Evolutionary conservation across 139 green algal species (phyloP).

Genomic region (Picochlorum sp.): DNA sequence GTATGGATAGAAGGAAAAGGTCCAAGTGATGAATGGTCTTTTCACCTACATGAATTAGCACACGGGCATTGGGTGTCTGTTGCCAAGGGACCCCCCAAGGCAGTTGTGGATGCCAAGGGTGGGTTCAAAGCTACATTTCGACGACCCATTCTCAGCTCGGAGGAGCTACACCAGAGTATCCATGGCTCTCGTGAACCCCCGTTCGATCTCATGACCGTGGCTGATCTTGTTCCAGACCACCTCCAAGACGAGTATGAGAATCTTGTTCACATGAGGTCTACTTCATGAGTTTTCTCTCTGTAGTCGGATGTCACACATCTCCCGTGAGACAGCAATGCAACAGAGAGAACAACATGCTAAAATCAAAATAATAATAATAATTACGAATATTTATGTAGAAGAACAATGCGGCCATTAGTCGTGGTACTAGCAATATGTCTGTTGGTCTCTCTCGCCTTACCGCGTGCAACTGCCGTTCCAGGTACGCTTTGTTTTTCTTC

Average conservation of each 20-base stretch:
- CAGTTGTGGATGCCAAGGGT: constrained; percentile 45
- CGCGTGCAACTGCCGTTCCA: constrained; percentile 9
- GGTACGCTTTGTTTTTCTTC: not conserved
- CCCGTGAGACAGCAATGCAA: no score
- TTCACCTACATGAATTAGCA: constrained; percentile 45
- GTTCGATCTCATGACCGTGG: constrained; percentile 18
- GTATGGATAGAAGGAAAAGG: constrained; percentile 21
- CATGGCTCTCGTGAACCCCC: constrained; percentile 11
- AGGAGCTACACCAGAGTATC: not conserved
- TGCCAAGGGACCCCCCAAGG: constrained; percentile 35
- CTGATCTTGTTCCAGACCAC: constrained; percentile 12
- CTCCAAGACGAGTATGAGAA: constrained; percentile 8
- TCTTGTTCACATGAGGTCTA: no score
- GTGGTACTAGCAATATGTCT: not conserved
- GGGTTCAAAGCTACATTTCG: constrained; percentile 29
- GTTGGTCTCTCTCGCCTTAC: not conserved
- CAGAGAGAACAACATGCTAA: no score
- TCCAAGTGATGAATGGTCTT: constrained; percentile 17
- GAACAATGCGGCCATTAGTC: no score
- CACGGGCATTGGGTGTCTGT: constrained; percentile 54
- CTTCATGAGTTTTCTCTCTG: no score
- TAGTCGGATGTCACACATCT: no score
- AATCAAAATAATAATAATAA: no score
- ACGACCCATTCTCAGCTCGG: not conserved
- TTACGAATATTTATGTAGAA: no score